These are phyloP conservation scores for Beauveria medogensis DNA, from an alignment of 2,329 filamentous ascomycete species.

Conservation along the genomic window DNA sequence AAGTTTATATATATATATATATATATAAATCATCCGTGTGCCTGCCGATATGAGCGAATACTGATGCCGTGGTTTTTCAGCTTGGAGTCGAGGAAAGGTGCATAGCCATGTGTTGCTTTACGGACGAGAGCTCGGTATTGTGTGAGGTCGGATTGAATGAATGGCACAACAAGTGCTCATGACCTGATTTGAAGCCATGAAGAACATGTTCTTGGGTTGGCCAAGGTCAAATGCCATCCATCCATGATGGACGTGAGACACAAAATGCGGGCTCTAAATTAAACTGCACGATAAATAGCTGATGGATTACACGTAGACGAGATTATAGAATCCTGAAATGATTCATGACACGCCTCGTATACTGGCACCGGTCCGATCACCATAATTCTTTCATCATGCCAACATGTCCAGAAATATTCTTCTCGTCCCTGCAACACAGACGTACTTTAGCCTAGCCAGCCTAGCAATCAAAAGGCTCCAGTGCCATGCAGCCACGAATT, in stretches of 20 bases:
- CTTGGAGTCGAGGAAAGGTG: background rate
- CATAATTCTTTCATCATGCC: too few relatives aligned
- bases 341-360: background rate
- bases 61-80: background rate
- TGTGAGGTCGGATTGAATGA: too few relatives aligned
- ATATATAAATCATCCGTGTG: background rate
- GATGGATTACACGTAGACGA: too few relatives aligned
- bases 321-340: too few relatives aligned
- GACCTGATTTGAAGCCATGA: background rate
- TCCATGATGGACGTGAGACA: too few relatives aligned
- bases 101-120: background rate
- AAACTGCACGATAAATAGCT: background rate
- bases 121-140: too few relatives aligned
- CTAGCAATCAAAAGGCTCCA: background rate
- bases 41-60: background rate
- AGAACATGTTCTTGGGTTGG: background rate
- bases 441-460: background rate
- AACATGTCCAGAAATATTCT: too few relatives aligned
- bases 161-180: background rate
- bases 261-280: background rate
- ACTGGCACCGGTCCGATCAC: too few relatives aligned
- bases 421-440: too few relatives aligned
- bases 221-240: too few relatives aligned
- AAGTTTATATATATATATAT: too few relatives aligned
- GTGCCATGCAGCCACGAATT: constrained; percentile 5